Base-by-base conservation (phyloP, 2,329 filamentous ascomycete species). In the Pestalotiopsis sp. region DNA sequence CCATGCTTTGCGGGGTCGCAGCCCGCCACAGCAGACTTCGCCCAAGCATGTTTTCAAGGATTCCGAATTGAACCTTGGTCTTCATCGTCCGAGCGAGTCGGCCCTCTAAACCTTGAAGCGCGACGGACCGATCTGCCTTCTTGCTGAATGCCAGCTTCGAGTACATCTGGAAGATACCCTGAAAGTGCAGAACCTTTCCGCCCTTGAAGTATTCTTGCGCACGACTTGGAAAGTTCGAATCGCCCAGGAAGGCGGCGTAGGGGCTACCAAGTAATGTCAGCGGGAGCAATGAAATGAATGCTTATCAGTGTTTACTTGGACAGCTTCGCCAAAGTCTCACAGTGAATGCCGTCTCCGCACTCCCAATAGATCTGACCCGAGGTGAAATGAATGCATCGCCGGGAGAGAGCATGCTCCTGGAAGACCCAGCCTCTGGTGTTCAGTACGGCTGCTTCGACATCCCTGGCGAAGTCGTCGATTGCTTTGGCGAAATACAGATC, bases 371-470 rank as follows among this genome's bases (percentile, higher is more conserved):
- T 71, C 52, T 78, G 75, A 9, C 63, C 67, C 3, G 72, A 62
- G 0, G 73, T 72, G 52, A 76, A 77, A 67, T 73, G 73, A n/a
- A 77, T 73, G 1, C 72, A 75, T 6, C 75, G 66, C 3, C 70
- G 71, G 13, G 75, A 71, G 1, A 78, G 59, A 1, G 71, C 74
- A 13, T 70, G 68, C 58, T 77, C 76, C 61, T 77, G 75, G 1
- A 75, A 65, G 0, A 77, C 73, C 76, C 75, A 78, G 0, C 69
- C 76, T 1, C 76, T 69, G 7, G 66, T 64, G 40, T 73, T 76
- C 1, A 76, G 66, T 0, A 52, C 24, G 1, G 67, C 71, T 6
- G 68, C 22, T 7, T 72, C 62, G 0, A 77, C 75, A 56, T 77
- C 67, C 3, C 61, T 11, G 2, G 69, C 67, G 63, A 75, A 77